Evolutionary conservation across 2,329 filamentous ascomycete genomes (phyloP).

Genomic region (Ceratocystis harringtonii): DNA sequence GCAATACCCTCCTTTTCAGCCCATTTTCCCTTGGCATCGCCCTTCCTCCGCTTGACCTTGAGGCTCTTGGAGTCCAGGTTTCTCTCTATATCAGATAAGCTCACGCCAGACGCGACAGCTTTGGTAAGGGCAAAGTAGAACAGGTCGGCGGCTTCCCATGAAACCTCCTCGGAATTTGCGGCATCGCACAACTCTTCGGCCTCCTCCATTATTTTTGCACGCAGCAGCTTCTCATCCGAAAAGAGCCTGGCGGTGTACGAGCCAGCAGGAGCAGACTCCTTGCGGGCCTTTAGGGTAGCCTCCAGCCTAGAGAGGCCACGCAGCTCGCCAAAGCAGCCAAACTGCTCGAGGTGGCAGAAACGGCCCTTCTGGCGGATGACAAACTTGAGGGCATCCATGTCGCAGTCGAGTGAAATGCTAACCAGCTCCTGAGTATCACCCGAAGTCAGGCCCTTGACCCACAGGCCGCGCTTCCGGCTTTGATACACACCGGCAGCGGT

Average conservation of each 20-base stretch:
- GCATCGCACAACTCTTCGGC: slow-evolving; percentile 89
- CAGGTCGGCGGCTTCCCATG: slow-evolving; percentile 87
- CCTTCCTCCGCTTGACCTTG: slow-evolving; percentile 85
- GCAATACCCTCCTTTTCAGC: slow-evolving; percentile 64
- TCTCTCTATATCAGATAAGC: slow-evolving; percentile 73
- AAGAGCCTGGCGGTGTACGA: slow-evolving; percentile 93
- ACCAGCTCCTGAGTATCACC: slow-evolving; percentile 87
- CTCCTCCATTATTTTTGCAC: slow-evolving; percentile 97
- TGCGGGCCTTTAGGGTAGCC: slow-evolving; percentile 70
- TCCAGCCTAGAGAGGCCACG: slow-evolving; percentile 70
- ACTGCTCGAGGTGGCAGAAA: slow-evolving; percentile 88
- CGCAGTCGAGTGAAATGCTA: slow-evolving; percentile 75
- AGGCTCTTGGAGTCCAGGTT: slow-evolving; percentile 89
- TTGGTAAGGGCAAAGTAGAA: slow-evolving; percentile 93
- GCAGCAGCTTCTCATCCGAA: slow-evolving; percentile 73
- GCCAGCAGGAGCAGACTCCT: slow-evolving; percentile 65
- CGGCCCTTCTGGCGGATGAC: slow-evolving; percentile 77
- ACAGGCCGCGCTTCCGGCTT: slow-evolving; percentile 85
- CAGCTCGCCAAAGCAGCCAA: slow-evolving; percentile 81
- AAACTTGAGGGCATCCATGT: slow-evolving; percentile 83
- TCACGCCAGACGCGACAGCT: slow-evolving; percentile 71
- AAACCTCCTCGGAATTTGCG: slow-evolving; percentile 63
- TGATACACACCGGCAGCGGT: slow-evolving; percentile 79
- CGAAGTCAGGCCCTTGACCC: slow-evolving; percentile 92
- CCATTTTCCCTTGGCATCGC: slow-evolving; percentile 90